These are phyloP conservation scores for Cenchrus purpureus DNA, from an alignment of 176 grass and related monocot species.

Conservation along the genomic window DNA sequence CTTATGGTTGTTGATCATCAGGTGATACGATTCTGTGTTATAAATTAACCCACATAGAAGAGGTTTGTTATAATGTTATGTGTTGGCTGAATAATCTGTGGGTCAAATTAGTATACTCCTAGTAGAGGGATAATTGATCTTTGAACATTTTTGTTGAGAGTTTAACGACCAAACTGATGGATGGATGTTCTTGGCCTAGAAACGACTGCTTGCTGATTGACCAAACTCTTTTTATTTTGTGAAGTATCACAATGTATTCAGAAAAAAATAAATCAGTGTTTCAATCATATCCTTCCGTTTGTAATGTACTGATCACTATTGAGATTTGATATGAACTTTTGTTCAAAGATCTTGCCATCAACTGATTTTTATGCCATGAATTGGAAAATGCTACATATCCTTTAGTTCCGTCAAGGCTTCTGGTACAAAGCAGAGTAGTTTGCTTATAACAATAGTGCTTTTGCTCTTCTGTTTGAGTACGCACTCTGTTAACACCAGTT, in stretches of 20 bases:
- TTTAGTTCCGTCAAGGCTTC: too few species aligned
- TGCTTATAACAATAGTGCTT: not conserved
- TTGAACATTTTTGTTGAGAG: slow-evolving; percentile 21
- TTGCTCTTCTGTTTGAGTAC: not conserved
- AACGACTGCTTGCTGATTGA: not conserved
- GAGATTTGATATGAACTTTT: not conserved
- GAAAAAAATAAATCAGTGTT: not conserved
- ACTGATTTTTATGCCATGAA: not conserved
- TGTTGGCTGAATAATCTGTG: slow-evolving; percentile 43
- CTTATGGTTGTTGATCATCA: not conserved
- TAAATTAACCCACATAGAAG: slow-evolving; percentile 10
- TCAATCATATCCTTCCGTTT: not conserved
- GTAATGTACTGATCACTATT: not conserved
- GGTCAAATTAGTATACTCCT: slow-evolving; percentile 17
- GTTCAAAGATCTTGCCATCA: not conserved
- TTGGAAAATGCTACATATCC: not conserved
- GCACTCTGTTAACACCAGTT: not conserved
- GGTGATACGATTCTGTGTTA: slow-evolving; percentile 27
- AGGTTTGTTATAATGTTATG: not conserved
- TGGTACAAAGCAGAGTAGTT: not conserved
- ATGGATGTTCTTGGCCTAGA: slow-evolving; percentile 18
- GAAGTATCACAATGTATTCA: not conserved
- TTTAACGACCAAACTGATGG: not conserved
- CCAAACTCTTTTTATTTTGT: slow-evolving; percentile 1
- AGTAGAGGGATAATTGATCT: slow-evolving; percentile 13